These are phyloP conservation scores for Solanum appendiculatum DNA, from an alignment of 257 asterid species.

Conservation along the genomic window DNA sequence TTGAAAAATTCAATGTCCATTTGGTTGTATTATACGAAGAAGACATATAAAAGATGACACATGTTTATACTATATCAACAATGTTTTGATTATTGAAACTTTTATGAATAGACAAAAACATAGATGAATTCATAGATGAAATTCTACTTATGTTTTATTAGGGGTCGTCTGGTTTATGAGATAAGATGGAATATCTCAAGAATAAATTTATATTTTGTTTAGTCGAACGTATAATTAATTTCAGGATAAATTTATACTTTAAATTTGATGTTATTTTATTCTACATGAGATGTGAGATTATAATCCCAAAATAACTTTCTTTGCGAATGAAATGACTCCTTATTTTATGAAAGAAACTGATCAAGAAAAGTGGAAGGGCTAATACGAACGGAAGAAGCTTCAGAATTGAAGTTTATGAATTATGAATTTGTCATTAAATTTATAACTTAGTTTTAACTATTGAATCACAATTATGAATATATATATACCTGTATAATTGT, in stretches of 20 bases:
- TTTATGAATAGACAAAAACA: not conserved
- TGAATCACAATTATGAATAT: not conserved
- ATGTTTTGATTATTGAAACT: not conserved
- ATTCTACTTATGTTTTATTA: not conserved
- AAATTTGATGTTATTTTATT: not conserved
- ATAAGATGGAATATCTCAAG: not conserved
- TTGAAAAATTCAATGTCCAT: not conserved
- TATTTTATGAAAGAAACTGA: too few relatives aligned
- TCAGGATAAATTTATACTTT: too few relatives aligned
- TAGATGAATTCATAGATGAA: not conserved
- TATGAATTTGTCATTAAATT: too few relatives aligned
- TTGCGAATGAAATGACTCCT: too few relatives aligned
- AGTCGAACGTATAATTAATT: too few relatives aligned
- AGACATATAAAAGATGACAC: not conserved
- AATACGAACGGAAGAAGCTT: too few relatives aligned
- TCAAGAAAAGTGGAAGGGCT: not conserved
- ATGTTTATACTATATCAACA: not conserved
- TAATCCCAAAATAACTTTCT: too few relatives aligned
- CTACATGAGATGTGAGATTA: too few relatives aligned
- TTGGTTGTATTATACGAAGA: not conserved
- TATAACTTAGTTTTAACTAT: too few relatives aligned
- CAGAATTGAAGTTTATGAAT: not conserved
- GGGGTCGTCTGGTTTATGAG: not conserved
- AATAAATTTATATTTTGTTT: too few relatives aligned
- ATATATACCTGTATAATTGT: too few relatives aligned